Conservation (phyloP, 2,329 filamentous ascomycete genomes). For the Aspergillus spinulosporus region DNA sequence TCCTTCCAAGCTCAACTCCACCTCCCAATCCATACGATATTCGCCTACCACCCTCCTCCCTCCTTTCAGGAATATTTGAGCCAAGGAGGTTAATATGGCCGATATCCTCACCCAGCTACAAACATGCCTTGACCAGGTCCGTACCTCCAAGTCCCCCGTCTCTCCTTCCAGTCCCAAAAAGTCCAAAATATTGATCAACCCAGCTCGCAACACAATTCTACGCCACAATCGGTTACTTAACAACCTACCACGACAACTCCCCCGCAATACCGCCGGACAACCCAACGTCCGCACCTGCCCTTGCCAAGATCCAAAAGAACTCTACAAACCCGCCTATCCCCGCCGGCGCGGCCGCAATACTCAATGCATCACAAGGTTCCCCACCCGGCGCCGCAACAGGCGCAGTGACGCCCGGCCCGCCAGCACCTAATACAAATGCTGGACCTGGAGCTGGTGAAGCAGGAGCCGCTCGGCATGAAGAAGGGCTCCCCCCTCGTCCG, state of each 20-base stretch:
- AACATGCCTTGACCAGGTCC: conserved; percentile 52
- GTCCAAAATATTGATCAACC: conserved; percentile 19
- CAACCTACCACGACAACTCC: conserved; percentile 48
- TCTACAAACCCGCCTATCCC: conserved; percentile 37
- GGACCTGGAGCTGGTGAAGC: conserved; percentile 15
- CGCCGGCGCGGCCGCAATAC: conserved; percentile 25
- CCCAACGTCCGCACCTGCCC: conserved; percentile 36
- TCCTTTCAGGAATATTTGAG: not conserved
- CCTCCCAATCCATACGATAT: not conserved
- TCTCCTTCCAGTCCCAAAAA: conserved; percentile 4
- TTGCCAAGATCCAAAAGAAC: conserved; percentile 46
- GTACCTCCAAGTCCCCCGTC: not conserved
- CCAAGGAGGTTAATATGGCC: conserved; percentile 31
- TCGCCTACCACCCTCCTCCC: not conserved
- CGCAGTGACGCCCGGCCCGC: conserved; percentile 18
- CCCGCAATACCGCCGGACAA: conserved; percentile 36
- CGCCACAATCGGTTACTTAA: conserved; percentile 51
- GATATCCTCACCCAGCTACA: conserved; percentile 54
- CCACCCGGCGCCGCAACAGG: conserved; percentile 18
- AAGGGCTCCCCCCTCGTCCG: conserved; percentile 36
- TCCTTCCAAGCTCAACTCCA: not conserved
- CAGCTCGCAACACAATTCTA: conserved; percentile 54
- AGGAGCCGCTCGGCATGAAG: not conserved
- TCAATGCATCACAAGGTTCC: conserved; percentile 17
- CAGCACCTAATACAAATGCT: conserved; percentile 20